These are phyloP conservation scores for Bisporella sp. DNA, from an alignment of 2,329 filamentous ascomycete genomes.

Conservation along the genomic window DNA sequence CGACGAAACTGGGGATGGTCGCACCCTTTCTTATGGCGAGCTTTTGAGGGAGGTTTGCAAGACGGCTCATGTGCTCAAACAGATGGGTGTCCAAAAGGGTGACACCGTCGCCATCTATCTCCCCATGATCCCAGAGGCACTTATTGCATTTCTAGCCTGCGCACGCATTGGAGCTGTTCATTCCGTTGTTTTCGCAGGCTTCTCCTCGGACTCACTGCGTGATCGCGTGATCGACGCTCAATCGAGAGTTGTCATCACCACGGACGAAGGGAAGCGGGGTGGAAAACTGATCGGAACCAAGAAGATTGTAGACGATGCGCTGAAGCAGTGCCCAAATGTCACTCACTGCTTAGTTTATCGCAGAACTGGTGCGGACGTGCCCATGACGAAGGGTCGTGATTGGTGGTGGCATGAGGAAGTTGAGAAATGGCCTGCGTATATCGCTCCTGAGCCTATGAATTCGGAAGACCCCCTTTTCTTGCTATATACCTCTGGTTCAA, in stretches of 20 bases:
- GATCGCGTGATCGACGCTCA: constrained; percentile 89
- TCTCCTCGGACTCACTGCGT: constrained; percentile 91
- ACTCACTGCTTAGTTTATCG: constrained; percentile 84
- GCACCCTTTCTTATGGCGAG: constrained; percentile 87
- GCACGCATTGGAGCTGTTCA: constrained; percentile 90
- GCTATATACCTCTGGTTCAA: constrained; percentile 96
- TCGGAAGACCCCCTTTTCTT: constrained; percentile 96
- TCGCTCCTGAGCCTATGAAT: constrained; percentile 80
- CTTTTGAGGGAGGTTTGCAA: constrained; percentile 86
- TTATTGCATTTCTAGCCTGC: constrained; percentile 87
- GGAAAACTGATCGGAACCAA: constrained; percentile 97
- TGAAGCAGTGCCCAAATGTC: constrained; percentile 92
- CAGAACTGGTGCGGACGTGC: constrained; percentile 87
- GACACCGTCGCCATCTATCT: constrained; percentile 96
- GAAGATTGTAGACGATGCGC: constrained; percentile 96
- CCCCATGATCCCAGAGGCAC: constrained; percentile 96
- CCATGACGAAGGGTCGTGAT: constrained; percentile 84
- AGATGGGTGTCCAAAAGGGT: constrained; percentile 94
- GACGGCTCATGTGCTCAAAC: constrained; percentile 80
- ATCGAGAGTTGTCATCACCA: constrained; percentile 91
- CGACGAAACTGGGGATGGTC: constrained; percentile 81
- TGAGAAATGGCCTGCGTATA: constrained; percentile 92
- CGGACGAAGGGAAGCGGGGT: constrained; percentile 95
- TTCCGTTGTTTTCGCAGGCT: constrained; percentile 96
- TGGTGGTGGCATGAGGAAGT: constrained; percentile 99